Base-by-base conservation (phyloP, 2,329 filamentous ascomycete genomes). In the Davidsoniella australis region DNA sequence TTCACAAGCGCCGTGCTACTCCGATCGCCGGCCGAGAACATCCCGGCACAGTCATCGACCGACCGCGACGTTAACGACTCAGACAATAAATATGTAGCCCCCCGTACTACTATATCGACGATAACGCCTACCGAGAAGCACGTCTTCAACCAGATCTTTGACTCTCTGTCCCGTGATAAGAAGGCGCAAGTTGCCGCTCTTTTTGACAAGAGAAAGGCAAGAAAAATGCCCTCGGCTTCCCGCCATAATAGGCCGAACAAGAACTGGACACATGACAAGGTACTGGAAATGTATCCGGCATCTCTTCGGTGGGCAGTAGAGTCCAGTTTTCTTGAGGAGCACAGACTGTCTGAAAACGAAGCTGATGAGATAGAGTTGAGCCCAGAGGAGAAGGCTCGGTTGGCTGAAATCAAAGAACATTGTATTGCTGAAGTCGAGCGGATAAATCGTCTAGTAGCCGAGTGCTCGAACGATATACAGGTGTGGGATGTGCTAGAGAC, bases 401-500 rank as follows among this genome's bases (percentile, higher is more conserved):
- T 41, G 18, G 45, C 39, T 3, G 17, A 45, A 12, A 9, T 52
- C 5, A 20, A 43, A 12, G 17, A 23, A 12, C 37, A n/a, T 8
- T 33, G 44, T 12, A 16, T 60, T 49, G 59, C 64, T 3, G 64
- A 69, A 50, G 59, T 66, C 18, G 65, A 69, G 44, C 65, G 74
- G 8, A 68, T 85, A 7, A 70, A 75, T 54, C 54, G 56, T 5
- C 57, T 74, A 38, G 72, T 88, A 64, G 62, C 65, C 9, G 59
- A 57, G 2, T 78, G 78, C 16, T 56, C 65, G 51, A 75, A 75
- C 0, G 83, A 88, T 56, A 63, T 70, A 17, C 73, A 76, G 46
- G 66, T 86, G 8, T 87, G 82, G 81, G 61, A 74, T 5, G 62
- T 81, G 2, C 67, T 88, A 59, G 75, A 85, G 53, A 60, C 65